Conservation (phyloP, 2,329 filamentous ascomycete genomes). For the Colletotrichum sp. region DNA sequence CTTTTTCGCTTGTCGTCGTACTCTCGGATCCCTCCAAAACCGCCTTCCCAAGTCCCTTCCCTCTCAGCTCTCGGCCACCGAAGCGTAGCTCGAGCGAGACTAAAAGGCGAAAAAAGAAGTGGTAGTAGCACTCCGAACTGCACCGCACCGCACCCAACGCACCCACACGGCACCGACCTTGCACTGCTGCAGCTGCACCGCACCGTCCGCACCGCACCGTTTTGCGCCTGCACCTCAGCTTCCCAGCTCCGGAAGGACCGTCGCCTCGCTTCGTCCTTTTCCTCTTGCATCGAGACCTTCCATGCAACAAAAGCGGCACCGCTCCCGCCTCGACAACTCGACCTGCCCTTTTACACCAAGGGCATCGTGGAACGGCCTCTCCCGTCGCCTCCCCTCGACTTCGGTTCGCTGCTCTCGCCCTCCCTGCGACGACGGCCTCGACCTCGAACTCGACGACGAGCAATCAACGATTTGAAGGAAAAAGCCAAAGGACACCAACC, state of each 20-base stretch:
- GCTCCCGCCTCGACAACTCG: not conserved
- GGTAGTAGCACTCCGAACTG: slow-evolving; percentile 14
- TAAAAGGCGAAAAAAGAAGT: not conserved
- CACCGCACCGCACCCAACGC: slow-evolving; percentile 3
- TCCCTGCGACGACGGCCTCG: not conserved
- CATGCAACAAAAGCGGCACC: slow-evolving; percentile 18
- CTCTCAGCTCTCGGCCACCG: slow-evolving; percentile 12
- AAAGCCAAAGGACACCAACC: not conserved
- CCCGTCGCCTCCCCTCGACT: not conserved
- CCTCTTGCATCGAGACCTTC: not conserved
- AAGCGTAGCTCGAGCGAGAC: slow-evolving; percentile 20
- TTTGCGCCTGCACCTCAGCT: slow-evolving; percentile 1
- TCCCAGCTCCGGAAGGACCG: not conserved
- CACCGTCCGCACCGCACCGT: not conserved
- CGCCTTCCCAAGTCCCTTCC: not conserved
- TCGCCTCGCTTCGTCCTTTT: not conserved
- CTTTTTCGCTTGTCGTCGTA: not conserved
- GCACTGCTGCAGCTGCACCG: slow-evolving; percentile 17
- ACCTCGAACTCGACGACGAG: not conserved
- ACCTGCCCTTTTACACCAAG: not conserved
- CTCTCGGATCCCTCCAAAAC: slow-evolving; percentile 14
- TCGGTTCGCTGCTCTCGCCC: not conserved
- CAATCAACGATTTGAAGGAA: not conserved
- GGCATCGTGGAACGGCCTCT: slow-evolving; percentile 14
- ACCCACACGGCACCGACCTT: slow-evolving; percentile 1